Evolutionary conservation across 305 asterid genomes (phyloP).

Genomic region (Fraxinus nigra): DNA sequence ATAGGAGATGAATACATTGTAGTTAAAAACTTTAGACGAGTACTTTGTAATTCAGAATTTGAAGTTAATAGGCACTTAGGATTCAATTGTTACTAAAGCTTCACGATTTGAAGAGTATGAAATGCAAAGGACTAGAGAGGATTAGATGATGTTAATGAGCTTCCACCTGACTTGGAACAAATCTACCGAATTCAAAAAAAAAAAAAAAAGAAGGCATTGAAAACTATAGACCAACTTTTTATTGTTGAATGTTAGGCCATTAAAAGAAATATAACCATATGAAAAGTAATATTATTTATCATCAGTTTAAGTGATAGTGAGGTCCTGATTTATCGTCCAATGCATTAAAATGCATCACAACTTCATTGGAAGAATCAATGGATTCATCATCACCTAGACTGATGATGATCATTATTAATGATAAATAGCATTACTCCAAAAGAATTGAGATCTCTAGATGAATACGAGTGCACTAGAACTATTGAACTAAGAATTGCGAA

Average conservation of each 20-base stretch:
- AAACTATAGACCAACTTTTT: background rate
- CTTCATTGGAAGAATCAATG: background rate
- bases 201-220: background rate
- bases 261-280: background rate
- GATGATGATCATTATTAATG: background rate
- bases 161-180: background rate
- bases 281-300: too few relatives aligned
- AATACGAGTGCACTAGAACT: background rate
- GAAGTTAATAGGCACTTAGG: background rate
- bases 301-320: background rate
- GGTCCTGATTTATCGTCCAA: background rate
- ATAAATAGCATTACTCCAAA: background rate
- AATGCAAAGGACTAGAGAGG: background rate
- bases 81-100: background rate
- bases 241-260: background rate
- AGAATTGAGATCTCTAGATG: background rate
- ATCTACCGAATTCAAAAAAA: background rate
- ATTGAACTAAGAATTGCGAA: too few relatives aligned
- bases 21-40: background rate
- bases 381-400: background rate
- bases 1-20: background rate
- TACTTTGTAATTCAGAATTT: background rate
- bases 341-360: too few relatives aligned
- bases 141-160: background rate
- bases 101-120: background rate